These are phyloP conservation scores for Euphorbia celastroides DNA, from an alignment of 441 rosid species.

Conservation along the genomic window DNA sequence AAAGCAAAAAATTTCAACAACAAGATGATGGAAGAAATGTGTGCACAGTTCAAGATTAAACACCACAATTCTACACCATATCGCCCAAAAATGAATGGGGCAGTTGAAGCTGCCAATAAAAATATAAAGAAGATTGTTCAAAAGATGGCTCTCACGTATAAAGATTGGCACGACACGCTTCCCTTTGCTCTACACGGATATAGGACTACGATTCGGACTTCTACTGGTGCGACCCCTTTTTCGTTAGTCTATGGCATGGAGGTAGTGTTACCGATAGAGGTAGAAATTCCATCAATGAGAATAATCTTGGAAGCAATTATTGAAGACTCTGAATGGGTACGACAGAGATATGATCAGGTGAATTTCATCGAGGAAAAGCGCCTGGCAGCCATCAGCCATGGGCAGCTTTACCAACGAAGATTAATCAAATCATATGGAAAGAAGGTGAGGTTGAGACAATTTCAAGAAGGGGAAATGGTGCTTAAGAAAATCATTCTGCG, in stretches of 20 bases:
- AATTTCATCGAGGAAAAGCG: neutral
- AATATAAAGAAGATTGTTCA: neutral
- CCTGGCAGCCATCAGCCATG: neutral
- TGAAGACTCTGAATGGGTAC: neutral
- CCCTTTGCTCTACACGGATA: neutral
- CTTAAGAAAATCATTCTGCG: neutral
- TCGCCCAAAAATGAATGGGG: slow-evolving; percentile 8
- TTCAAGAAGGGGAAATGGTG: neutral
- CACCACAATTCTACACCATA: slow-evolving; percentile 7
- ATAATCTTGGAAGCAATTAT: neutral
- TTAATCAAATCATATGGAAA: neutral
- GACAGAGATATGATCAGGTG: neutral
- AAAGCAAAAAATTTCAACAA: slow-evolving; percentile 14
- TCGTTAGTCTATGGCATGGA: neutral
- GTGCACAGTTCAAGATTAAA: neutral
- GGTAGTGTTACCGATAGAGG: too few relatives aligned
- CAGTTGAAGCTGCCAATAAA: neutral
- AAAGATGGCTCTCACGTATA: neutral
- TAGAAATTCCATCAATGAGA: too few relatives aligned
- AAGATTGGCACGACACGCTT: neutral
- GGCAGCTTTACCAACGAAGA: neutral
- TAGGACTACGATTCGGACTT: neutral
- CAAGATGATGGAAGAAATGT: neutral
- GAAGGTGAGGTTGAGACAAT: neutral
- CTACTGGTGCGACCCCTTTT: neutral